phyloP scores from a whole-genome alignment of 306 rosid species.

The Carpinus fangiana region DNA sequence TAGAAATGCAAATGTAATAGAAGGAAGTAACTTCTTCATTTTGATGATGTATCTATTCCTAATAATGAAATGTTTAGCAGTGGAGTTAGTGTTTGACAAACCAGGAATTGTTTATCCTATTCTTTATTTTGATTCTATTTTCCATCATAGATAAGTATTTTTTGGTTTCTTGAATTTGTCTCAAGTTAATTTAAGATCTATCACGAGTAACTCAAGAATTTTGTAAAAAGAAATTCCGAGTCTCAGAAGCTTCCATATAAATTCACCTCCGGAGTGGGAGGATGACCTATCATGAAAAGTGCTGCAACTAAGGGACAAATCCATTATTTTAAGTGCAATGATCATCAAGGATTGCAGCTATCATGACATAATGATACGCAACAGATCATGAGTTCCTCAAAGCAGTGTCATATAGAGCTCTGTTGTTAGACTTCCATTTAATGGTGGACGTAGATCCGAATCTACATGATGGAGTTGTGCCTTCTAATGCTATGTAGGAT shows the following conservation, averaged over 20 bases:
- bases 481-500: neutral
- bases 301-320: neutral
- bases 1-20: neutral
- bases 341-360: neutral
- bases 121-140: neutral
- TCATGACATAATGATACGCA: neutral
- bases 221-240: neutral
- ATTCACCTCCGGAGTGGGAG: neutral
- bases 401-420: neutral
- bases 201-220: neutral
- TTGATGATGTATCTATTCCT: neutral
- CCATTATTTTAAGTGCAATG: neutral
- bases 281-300: neutral
- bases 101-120: neutral
- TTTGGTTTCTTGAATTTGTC: neutral
- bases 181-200: neutral
- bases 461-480: neutral
- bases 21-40: neutral
- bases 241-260: neutral
- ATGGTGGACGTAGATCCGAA: neutral
- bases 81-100: neutral
- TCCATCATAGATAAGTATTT: neutral
- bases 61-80: neutral
- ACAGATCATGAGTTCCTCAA: neutral
- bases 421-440: neutral